phyloP scores from a whole-genome alignment of 306 rosid genomes.

The Gillenia trifoliata region DNA sequence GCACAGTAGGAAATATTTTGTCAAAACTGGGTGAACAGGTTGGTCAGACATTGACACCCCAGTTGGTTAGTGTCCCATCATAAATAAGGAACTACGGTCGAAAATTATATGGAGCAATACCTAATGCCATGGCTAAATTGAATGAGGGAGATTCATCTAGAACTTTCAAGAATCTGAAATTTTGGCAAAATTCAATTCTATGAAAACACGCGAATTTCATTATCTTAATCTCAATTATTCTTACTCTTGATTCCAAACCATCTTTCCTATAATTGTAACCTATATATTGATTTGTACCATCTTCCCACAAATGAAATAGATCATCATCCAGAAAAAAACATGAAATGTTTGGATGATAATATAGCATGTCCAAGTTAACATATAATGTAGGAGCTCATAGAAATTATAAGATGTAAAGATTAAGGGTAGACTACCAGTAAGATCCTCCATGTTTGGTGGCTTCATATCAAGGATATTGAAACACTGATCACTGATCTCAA shows the following conservation, averaged over 20 bases:
- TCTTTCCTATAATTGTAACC: not conserved
- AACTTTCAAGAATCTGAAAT: no score
- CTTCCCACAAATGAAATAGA: not conserved
- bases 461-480: constrained; percentile 71
- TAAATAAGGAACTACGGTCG: no score
- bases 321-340: not conserved
- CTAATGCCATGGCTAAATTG: no score
- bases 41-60: no score
- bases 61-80: no score
- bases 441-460: constrained; percentile 67
- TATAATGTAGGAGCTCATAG: constrained; percentile 3
- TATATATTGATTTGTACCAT: not conserved
- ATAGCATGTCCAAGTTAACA: not conserved
- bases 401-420: constrained; percentile 2
- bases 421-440: constrained; percentile 41
- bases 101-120: no score
- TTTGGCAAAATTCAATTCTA: not conserved
- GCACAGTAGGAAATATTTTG: not conserved
- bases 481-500: constrained; percentile 58
- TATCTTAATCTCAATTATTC: not conserved
- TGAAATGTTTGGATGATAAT: not conserved
- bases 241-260: not conserved
- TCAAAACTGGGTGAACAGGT: not conserved
- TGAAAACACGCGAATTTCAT: not conserved
- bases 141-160: no score